These are phyloP conservation scores for Brassica balearica DNA, from an alignment of 441 rosid genomes.

Conservation along the genomic window DNA sequence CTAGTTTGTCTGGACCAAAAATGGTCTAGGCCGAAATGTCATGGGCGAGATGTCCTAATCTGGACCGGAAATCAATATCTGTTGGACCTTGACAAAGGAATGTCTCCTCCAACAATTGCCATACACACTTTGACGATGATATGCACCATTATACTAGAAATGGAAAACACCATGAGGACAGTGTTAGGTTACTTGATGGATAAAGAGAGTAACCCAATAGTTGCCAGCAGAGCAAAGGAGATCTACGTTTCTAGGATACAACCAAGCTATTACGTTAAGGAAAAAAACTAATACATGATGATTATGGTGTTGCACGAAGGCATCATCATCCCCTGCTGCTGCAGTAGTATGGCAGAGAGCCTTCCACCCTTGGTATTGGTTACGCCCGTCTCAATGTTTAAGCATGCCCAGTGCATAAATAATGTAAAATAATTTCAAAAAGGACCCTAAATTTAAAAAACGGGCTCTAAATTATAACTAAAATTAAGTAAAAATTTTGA, in stretches of 20 bases:
- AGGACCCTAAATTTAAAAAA: too few species aligned
- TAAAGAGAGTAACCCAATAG: constrained; percentile 5
- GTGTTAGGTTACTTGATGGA: constrained; percentile 5
- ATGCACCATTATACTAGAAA: constrained; percentile 24
- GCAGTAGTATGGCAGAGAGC: constrained; percentile 56
- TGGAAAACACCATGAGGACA: constrained; percentile 1
- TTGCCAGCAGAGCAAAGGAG: background rate
- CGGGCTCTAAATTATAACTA: too few species aligned
- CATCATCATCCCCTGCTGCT: constrained; percentile 48
- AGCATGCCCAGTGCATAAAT: too few species aligned
- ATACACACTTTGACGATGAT: background rate
- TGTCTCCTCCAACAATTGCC: background rate
- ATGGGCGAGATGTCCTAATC: too few species aligned
- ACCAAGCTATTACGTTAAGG: background rate
- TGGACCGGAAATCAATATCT: too few species aligned
- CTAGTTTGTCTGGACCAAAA: too few species aligned
- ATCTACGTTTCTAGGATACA: background rate
- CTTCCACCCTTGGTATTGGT: constrained; percentile 63
- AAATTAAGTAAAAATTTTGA: too few species aligned
- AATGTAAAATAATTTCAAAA: too few species aligned
- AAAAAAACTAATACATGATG: constrained; percentile 13
- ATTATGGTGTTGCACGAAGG: constrained; percentile 60
- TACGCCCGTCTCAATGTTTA: constrained; percentile 14
- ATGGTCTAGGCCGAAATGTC: too few species aligned
- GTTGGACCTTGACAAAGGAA: too few species aligned